These are phyloP conservation scores for Sisymbrium altissimum DNA, from an alignment of 345 rosid species.

Conservation along the genomic window DNA sequence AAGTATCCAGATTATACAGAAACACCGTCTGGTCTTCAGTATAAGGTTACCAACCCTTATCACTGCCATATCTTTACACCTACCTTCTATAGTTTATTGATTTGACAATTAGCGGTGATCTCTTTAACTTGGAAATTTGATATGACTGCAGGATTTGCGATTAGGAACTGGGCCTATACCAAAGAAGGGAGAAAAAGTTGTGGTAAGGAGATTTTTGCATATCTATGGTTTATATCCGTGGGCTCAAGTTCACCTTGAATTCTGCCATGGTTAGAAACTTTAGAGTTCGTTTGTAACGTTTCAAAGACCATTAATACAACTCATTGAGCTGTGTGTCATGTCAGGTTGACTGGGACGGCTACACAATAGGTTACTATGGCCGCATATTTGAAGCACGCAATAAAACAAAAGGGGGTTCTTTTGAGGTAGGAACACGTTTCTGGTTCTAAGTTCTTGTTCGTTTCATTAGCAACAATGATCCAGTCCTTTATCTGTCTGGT, in stretches of 20 bases:
- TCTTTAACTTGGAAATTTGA: conserved; percentile 23
- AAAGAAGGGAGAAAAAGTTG: conserved; percentile 73
- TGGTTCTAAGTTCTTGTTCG: neutral
- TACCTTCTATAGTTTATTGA: neutral
- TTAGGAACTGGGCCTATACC: conserved; percentile 76
- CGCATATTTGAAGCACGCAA: conserved; percentile 99
- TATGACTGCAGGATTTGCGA: conserved; percentile 70
- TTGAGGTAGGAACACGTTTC: conserved; percentile 54
- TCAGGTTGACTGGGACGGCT: conserved; percentile 98
- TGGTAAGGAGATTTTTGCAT: conserved; percentile 48
- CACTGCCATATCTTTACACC: neutral
- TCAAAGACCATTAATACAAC: neutral
- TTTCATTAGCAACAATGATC: neutral
- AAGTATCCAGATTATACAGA: conserved; percentile 76
- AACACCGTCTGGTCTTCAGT: conserved; percentile 90
- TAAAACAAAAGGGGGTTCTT: conserved; percentile 93
- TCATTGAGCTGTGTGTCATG: conserved; percentile 1
- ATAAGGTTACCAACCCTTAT: conserved; percentile 54
- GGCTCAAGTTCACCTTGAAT: neutral
- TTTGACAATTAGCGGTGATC: neutral
- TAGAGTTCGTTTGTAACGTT: neutral
- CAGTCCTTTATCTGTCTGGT: neutral
- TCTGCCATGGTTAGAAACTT: neutral
- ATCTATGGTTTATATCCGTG: neutral
- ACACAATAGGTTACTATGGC: conserved; percentile 96